Evolutionary conservation across 768 basidiomycete species (phyloP).

Genomic region (Rhizopogon vulgaris): DNA sequence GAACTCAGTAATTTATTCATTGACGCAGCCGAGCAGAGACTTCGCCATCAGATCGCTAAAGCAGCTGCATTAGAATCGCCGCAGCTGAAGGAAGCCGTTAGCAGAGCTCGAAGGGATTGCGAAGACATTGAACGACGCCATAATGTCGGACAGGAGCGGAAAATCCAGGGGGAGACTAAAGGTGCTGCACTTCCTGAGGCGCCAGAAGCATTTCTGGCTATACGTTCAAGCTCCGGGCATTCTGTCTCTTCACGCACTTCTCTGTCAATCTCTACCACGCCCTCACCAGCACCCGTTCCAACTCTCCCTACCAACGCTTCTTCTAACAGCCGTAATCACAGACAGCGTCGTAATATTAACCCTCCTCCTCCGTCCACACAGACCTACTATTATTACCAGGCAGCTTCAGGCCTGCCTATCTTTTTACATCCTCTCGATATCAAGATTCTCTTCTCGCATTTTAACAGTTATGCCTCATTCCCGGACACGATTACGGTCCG

Average conservation of each 20-base stretch:
- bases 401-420: constrained; percentile 82
- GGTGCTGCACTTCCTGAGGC: constrained; percentile 28
- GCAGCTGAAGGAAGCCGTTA: constrained; percentile 55
- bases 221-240: not conserved
- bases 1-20: constrained; percentile 75
- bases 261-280: constrained; percentile 4
- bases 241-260: constrained; percentile 23
- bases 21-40: constrained; percentile 67
- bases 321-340: constrained; percentile 37
- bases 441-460: constrained; percentile 84
- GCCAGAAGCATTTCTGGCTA: constrained; percentile 54
- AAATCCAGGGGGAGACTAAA: constrained; percentile 13
- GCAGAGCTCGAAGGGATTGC: constrained; percentile 53
- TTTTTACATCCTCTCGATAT: constrained; percentile 97
- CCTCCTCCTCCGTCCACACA: constrained; percentile 83
- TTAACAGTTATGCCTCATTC: constrained; percentile 72
- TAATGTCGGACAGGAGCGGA: constrained; percentile 10
- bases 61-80: constrained; percentile 71
- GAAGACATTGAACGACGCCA: constrained; percentile 46
- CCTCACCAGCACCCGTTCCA: constrained; percentile 4
- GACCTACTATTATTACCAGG: constrained; percentile 95
- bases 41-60: constrained; percentile 76
- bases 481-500: constrained; percentile 75
- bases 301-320: constrained; percentile 11
- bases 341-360: constrained; percentile 73